Evolutionary conservation across 2,329 filamentous ascomycete genomes (phyloP).

Genomic region (Tolypocladium tundrense): DNA sequence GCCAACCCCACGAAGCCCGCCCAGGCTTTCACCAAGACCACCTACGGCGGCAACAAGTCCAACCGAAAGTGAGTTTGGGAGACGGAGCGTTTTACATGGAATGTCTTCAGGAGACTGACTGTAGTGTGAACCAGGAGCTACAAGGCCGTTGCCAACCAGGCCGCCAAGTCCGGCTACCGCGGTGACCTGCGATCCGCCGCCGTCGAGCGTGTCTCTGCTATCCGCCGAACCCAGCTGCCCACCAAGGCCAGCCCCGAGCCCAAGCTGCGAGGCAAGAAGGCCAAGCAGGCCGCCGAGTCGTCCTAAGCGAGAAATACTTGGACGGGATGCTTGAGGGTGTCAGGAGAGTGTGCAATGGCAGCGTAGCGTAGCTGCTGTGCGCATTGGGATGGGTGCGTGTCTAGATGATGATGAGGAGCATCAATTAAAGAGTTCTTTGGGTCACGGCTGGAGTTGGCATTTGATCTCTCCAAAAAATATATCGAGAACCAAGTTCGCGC

Average conservation of each 20-base stretch:
- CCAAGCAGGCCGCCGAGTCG: constrained; percentile 54
- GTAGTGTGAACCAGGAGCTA: constrained; percentile 55
- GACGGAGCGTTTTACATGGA: background rate
- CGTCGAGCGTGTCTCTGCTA: constrained; percentile 76
- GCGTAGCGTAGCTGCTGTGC: background rate
- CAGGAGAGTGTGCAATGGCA: background rate
- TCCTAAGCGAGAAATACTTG: constrained; percentile 11
- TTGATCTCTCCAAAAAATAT: constrained; percentile 3
- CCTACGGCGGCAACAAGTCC: constrained; percentile 62
- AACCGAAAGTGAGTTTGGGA: constrained; percentile 51
- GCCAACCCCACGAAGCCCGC: constrained; percentile 64
- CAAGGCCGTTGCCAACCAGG: constrained; percentile 73
- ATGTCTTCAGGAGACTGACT: constrained; percentile 7
- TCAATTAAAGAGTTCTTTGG: constrained; percentile 5
- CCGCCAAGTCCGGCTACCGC: constrained; percentile 80
- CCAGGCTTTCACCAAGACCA: constrained; percentile 51
- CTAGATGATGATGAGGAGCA: constrained; percentile 2
- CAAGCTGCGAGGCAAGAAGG: constrained; percentile 74
- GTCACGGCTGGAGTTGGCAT: constrained; percentile 10
- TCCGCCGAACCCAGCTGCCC: constrained; percentile 68
- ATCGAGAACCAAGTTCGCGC: background rate
- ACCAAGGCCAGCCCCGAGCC: constrained; percentile 64
- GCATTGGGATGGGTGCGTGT: background rate
- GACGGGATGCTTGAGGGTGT: background rate
- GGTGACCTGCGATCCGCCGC: constrained; percentile 66